Conservation (phyloP, 2,329 filamentous ascomycete species). For the Pseudocercospora musae region DNA sequence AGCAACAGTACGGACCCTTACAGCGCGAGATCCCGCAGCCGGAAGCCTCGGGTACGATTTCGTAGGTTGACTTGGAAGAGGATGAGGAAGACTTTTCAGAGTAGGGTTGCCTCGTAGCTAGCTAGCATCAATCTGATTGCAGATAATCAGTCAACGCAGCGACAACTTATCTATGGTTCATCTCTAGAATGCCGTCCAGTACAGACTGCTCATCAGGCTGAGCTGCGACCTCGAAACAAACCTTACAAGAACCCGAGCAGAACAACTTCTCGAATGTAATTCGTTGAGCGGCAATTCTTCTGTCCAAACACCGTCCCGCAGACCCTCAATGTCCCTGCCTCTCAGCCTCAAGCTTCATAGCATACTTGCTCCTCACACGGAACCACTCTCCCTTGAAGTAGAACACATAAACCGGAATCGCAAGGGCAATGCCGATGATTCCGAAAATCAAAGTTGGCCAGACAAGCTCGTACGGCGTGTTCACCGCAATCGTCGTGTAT, state of each 20-base stretch:
- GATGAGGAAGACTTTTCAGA: background rate
- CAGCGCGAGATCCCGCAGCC: background rate
- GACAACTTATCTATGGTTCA: background rate
- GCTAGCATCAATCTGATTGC: background rate
- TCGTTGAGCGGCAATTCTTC: background rate
- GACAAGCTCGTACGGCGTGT: slow-evolving; percentile 35
- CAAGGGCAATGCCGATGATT: slow-evolving; percentile 49
- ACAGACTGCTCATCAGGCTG: background rate
- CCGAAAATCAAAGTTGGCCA: slow-evolving; percentile 55
- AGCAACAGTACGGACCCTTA: slow-evolving; percentile 1
- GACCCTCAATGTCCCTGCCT: slow-evolving; percentile 17
- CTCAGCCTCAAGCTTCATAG: slow-evolving; percentile 39
- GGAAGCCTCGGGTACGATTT: background rate
- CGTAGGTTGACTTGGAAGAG: background rate
- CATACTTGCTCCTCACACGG: slow-evolving; percentile 49
- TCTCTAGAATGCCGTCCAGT: background rate
- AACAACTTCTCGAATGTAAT: background rate
- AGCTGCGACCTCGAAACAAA: background rate
- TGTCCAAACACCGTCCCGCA: background rate
- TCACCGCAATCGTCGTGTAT: slow-evolving; percentile 28
- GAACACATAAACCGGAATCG: slow-evolving; percentile 54
- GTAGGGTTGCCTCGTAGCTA: background rate
- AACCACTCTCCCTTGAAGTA: slow-evolving; percentile 45
- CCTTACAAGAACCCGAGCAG: background rate
- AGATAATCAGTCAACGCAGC: background rate